Percentiles rank a stretch among this genome's conserved stretches.
Evolutionary conservation across 2,329 filamentous ascomycete genomes (phyloP).

Genomic region (Ophiosphaerella herpotricha): DNA sequence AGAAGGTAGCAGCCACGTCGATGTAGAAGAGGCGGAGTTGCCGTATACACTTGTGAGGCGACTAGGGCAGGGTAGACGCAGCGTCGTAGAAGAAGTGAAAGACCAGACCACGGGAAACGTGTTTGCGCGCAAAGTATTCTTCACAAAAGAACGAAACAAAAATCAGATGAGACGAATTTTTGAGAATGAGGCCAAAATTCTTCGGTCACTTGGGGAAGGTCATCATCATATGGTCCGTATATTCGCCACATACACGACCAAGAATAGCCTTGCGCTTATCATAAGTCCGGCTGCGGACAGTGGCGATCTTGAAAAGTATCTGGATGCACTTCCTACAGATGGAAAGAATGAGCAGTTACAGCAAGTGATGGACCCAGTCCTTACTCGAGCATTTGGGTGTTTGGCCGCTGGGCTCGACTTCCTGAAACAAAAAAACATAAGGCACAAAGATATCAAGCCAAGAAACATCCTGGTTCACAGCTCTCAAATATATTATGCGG

Average conservation of each 20-base stretch:
- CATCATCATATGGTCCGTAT: conserved; percentile 17
- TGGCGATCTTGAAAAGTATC: conserved; percentile 19
- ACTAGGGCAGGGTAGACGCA: conserved; percentile 13
- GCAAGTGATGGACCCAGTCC: not conserved
- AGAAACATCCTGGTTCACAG: conserved; percentile 20
- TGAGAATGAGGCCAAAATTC: conserved; percentile 14
- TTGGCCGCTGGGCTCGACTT: conserved; percentile 15
- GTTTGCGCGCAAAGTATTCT: conserved; percentile 12
- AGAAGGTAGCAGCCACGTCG: no score
- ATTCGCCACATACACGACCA: conserved; percentile 13
- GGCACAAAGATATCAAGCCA: conserved; percentile 27
- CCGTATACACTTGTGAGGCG: conserved; percentile 7
- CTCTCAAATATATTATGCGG: no score
- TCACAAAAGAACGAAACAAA: no score
- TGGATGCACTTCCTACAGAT: conserved; percentile 10
- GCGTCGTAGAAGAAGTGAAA: conserved; percentile 13
- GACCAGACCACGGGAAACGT: conserved; percentile 8
- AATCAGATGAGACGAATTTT: not conserved
- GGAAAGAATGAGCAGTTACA: no score
- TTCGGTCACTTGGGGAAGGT: conserved; percentile 4
- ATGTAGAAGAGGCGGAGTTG: no score
- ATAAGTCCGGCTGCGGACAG: conserved; percentile 19
- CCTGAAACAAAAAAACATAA: conserved; percentile 12
- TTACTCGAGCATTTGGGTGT: conserved; percentile 14
- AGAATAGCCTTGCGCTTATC: conserved; percentile 13